A percentile compares a stretch with the other conserved stretches of the same genome.
Conservation (phyloP, 2,329 filamentous ascomycete genomes). For the Seiridium unicorne region DNA sequence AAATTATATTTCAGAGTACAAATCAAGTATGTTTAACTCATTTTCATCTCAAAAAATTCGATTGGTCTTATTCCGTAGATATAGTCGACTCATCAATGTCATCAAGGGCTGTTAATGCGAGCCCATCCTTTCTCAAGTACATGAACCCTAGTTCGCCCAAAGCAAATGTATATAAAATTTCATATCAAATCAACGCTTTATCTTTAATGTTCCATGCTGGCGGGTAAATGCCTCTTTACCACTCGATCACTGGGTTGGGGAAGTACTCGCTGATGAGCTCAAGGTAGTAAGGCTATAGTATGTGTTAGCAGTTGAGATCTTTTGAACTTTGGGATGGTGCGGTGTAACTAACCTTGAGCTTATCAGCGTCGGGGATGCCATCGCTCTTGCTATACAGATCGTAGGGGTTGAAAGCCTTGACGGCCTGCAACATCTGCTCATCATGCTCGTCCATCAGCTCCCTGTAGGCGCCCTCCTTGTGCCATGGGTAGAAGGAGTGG, state of each 20-base stretch:
- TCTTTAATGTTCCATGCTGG: background rate
- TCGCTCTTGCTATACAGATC: slow-evolving; percentile 92
- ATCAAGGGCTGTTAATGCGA: too few relatives aligned
- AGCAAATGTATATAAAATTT: background rate
- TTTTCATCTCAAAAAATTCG: too few relatives aligned
- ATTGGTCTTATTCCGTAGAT: too few relatives aligned
- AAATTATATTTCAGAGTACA: too few relatives aligned
- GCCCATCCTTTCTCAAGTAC: too few relatives aligned
- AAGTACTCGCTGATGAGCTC: slow-evolving; percentile 76
- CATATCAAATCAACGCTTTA: slow-evolving; percentile 1
- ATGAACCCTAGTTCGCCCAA: too few relatives aligned
- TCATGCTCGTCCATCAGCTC: slow-evolving; percentile 86
- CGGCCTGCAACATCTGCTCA: slow-evolving; percentile 74
- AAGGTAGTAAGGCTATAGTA: slow-evolving; percentile 64
- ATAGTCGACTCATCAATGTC: too few relatives aligned
- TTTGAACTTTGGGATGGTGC: background rate
- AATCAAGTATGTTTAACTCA: too few relatives aligned
- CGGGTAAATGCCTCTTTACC: slow-evolving; percentile 40
- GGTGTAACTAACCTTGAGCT: slow-evolving; percentile 62
- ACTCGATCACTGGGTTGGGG: slow-evolving; percentile 65
- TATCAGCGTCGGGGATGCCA: slow-evolving; percentile 70
- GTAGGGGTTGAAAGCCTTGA: slow-evolving; percentile 86
- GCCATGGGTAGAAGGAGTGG: slow-evolving; percentile 93
- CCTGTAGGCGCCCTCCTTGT: slow-evolving; percentile 74
- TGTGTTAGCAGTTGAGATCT: slow-evolving; percentile 7